phyloP scores from a whole-genome alignment of 148 eudicot genomes.

The Diospyros lotus region DNA sequence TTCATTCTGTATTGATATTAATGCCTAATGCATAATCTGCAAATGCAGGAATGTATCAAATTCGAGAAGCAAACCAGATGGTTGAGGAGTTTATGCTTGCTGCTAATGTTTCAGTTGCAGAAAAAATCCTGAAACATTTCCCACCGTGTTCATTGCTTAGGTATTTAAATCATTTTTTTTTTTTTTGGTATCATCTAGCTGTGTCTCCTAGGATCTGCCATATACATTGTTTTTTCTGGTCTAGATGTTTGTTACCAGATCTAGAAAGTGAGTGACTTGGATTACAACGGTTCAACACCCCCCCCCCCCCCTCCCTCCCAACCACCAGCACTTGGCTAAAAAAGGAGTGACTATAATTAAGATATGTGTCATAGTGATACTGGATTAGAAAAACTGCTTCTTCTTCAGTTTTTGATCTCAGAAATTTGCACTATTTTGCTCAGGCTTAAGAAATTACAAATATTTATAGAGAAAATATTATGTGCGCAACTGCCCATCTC shows the following conservation, averaged over 20 bases:
- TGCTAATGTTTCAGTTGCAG: conserved; percentile 93
- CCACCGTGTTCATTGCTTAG: conserved; percentile 75
- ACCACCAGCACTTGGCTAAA: no score
- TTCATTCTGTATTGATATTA: not conserved
- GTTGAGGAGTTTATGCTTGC: conserved; percentile 99
- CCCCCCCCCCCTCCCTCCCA: no score
- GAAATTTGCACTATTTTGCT: not conserved
- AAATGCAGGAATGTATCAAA: conserved; percentile 93
- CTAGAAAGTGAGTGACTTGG: no score
- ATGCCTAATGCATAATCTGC: conserved; percentile 12
- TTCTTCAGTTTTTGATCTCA: not conserved
- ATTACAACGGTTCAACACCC: no score
- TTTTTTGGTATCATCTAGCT: conserved; percentile 2
- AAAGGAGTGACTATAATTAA: not conserved
- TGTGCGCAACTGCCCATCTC: not conserved
- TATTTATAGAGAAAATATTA: not conserved
- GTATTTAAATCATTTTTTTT: conserved; percentile 22
- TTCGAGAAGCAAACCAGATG: conserved; percentile 99
- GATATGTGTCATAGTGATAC: not conserved
- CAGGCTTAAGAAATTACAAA: not conserved
- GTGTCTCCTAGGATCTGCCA: not conserved
- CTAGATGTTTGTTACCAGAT: no score
- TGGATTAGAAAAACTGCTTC: not conserved
- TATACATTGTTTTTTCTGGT: not conserved
- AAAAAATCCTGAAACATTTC: conserved; percentile 71